Evolutionary conservation across 2,329 filamentous ascomycete species (phyloP).

Genomic region (Sporothrix variecibatus): DNA sequence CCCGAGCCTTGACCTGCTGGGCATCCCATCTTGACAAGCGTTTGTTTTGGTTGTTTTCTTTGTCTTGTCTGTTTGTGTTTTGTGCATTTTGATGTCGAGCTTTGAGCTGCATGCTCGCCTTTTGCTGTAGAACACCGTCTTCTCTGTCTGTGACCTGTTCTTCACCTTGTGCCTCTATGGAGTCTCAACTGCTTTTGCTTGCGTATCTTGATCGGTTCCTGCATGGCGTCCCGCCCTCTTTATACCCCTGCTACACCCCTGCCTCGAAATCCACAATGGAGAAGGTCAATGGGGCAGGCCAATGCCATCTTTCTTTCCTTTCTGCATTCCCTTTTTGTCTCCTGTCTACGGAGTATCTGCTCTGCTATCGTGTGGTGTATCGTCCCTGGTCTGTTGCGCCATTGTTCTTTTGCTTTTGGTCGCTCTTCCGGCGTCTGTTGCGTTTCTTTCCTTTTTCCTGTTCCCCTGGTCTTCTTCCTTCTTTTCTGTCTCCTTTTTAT

Average conservation of each 20-base stretch:
- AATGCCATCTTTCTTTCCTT: background rate
- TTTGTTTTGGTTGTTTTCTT: background rate
- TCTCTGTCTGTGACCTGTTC: background rate
- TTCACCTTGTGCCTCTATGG: background rate
- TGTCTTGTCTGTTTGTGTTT: background rate
- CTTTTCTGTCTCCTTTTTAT: background rate
- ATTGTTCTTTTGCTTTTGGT: background rate
- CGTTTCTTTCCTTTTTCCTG: no score
- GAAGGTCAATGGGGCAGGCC: background rate
- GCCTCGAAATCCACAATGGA: background rate
- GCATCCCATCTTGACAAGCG: background rate
- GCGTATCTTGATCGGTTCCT: background rate
- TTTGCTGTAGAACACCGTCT: background rate
- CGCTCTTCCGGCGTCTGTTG: background rate
- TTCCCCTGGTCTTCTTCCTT: background rate
- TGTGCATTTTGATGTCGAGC: conserved; percentile 4
- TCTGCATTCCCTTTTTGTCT: background rate
- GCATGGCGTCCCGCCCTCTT: conserved; percentile 15
- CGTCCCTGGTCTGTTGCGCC: background rate
- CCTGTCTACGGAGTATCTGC: no score
- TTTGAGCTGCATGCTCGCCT: background rate
- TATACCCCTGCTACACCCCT: conserved; percentile 10
- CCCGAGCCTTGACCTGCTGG: background rate
- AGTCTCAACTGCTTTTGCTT: background rate
- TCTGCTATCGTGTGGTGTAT: background rate